Percentiles rank a stretch among this genome's conserved stretches.
phyloP scores from a whole-genome alignment of 805 yeast genomes.

The Ogataea henricii region DNA sequence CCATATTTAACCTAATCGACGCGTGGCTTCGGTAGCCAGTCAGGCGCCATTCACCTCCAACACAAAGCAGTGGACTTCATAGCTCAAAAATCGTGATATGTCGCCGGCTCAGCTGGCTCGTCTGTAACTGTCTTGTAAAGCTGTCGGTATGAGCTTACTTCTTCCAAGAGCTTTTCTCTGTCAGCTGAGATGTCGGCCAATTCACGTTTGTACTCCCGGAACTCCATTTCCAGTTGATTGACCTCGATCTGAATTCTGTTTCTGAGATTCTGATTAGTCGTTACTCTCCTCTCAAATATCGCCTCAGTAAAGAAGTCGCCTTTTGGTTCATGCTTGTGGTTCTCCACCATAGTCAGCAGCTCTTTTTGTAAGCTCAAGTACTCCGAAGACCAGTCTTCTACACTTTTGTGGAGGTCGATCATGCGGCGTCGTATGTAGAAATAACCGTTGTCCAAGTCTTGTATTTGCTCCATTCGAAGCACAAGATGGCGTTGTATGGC shows the following conservation, averaged over 20 bases:
- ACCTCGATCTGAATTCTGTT: not conserved
- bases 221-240: not conserved
- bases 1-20: too few relatives aligned
- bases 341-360: not conserved
- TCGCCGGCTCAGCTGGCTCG: not conserved
- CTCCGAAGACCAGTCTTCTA: not conserved
- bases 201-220: not conserved
- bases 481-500: not conserved
- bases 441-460: not conserved
- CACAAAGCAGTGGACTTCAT: too few relatives aligned
- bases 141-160: not conserved
- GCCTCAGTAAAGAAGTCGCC: not conserved
- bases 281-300: not conserved
- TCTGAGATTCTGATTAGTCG: not conserved
- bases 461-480: not conserved
- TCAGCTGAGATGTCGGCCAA: not conserved
- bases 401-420: not conserved
- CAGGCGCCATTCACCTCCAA: too few relatives aligned
- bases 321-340: not conserved
- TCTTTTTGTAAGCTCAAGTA: not conserved
- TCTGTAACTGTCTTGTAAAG: not conserved
- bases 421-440: not conserved
- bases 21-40: too few relatives aligned
- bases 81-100: not conserved
- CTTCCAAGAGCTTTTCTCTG: not conserved